These are phyloP conservation scores for Wallemia mellicola DNA, from an alignment of 1,284 basidiomycete species.

Conservation along the genomic window DNA sequence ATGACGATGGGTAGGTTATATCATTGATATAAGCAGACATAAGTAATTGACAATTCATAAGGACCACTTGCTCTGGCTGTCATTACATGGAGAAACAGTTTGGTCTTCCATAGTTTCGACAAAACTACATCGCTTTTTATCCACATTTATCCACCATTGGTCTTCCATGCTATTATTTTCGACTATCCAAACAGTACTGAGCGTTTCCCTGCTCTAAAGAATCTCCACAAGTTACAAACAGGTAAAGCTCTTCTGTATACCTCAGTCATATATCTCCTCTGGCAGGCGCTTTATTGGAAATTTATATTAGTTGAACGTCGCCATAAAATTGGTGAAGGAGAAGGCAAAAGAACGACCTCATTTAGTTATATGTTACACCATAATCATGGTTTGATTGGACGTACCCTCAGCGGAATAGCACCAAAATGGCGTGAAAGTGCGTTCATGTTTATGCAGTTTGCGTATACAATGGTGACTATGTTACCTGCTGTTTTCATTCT, in stretches of 20 bases:
- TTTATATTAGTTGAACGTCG: slow-evolving; percentile 57
- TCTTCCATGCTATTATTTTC: slow-evolving; percentile 67
- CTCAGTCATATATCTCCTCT: slow-evolving; percentile 42
- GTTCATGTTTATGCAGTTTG: slow-evolving; percentile 18
- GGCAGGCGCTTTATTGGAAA: slow-evolving; percentile 78
- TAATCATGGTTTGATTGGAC: background rate
- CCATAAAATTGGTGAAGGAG: slow-evolving; percentile 38
- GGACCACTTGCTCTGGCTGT: slow-evolving; percentile 67
- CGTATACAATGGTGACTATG: slow-evolving; percentile 58
- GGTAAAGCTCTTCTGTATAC: slow-evolving; percentile 32
- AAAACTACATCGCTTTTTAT: slow-evolving; percentile 75
- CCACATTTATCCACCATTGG: slow-evolving; percentile 60
- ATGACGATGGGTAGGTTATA: slow-evolving; percentile 35
- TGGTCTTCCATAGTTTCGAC: slow-evolving; percentile 84
- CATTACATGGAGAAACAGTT: slow-evolving; percentile 80
- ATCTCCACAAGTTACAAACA: slow-evolving; percentile 32
- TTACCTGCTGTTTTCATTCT: slow-evolving; percentile 52
- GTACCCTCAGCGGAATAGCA: background rate
- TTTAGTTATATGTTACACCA: slow-evolving; percentile 29
- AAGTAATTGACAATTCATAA: slow-evolving; percentile 6
- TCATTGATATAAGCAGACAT: background rate
- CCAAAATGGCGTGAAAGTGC: slow-evolving; percentile 5
- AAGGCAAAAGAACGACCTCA: slow-evolving; percentile 55
- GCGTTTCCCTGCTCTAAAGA: slow-evolving; percentile 48
- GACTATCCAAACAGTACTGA: slow-evolving; percentile 41